These are phyloP conservation scores for Hypericum perforatum DNA, from an alignment of 345 rosid genomes.

Conservation along the genomic window DNA sequence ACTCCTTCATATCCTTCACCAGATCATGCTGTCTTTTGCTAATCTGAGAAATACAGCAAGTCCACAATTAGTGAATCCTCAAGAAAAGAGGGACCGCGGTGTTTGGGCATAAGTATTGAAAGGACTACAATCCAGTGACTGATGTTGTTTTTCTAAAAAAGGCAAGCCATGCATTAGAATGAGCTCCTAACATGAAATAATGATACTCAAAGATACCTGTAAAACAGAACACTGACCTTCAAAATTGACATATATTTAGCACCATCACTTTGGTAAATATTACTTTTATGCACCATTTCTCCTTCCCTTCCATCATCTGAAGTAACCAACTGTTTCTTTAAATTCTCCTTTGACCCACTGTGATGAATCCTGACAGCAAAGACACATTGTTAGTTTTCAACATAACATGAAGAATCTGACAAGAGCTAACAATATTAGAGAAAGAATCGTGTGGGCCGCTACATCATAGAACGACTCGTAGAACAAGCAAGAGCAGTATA, in stretches of 20 bases:
- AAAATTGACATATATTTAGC: slow-evolving; percentile 82
- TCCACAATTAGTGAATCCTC: slow-evolving; percentile 17
- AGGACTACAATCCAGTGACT: not conserved
- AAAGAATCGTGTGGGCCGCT: not conserved
- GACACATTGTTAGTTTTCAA: slow-evolving; percentile 13
- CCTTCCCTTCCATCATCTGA: slow-evolving; percentile 38
- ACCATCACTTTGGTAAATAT: slow-evolving; percentile 55
- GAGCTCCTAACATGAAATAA: not conserved
- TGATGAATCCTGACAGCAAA: slow-evolving; percentile 36
- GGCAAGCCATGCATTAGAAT: not conserved
- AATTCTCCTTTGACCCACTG: slow-evolving; percentile 37
- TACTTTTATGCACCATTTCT: slow-evolving; percentile 39
- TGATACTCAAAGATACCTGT: not conserved
- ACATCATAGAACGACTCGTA: too few species aligned
- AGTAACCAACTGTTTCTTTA: slow-evolving; percentile 24
- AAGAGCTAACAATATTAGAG: not conserved
- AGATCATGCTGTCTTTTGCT: slow-evolving; percentile 90
- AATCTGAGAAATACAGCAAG: slow-evolving; percentile 43
- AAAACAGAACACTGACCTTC: slow-evolving; percentile 43
- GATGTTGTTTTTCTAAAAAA: not conserved
- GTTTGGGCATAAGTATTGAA: too few species aligned
- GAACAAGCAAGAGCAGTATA: too few species aligned
- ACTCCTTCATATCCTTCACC: slow-evolving; percentile 76
- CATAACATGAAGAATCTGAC: not conserved
- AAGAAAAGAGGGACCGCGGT: too few species aligned